phyloP scores from a whole-genome alignment of 257 asterid species.

The Solanum virginianum region DNA sequence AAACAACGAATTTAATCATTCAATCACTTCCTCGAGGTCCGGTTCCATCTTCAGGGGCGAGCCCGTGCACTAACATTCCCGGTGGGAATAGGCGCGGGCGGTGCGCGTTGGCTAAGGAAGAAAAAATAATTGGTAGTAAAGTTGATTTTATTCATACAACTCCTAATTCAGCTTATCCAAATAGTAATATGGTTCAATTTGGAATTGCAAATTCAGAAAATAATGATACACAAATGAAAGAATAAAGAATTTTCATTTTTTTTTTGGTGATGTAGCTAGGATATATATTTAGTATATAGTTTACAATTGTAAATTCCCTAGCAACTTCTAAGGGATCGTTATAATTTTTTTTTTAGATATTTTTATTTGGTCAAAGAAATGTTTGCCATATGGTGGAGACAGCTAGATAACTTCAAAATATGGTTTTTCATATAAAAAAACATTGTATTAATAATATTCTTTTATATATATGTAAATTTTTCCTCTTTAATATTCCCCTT shows the following conservation, averaged over 20 bases:
- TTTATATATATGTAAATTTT: background rate
- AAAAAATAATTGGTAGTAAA: background rate
- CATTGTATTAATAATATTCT: background rate
- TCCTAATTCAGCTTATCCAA: background rate
- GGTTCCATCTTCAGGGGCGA: constrained; percentile 14
- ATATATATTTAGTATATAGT: background rate
- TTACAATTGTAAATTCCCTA: background rate
- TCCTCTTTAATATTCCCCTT: background rate
- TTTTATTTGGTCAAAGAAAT: background rate
- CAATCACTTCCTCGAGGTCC: constrained; percentile 47
- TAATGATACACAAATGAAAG: background rate
- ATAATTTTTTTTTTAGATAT: background rate
- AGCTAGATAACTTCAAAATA: background rate
- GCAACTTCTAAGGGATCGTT: background rate
- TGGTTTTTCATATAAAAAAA: background rate
- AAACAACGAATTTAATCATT: background rate
- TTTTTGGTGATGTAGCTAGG: background rate
- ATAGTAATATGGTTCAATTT: background rate
- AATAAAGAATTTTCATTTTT: background rate
- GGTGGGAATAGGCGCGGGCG: constrained; percentile 31
- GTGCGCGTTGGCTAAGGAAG: constrained; percentile 23
- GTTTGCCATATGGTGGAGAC: background rate
- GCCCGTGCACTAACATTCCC: constrained; percentile 51
- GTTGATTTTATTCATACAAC: background rate
- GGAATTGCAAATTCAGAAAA: background rate